Evolutionary conservation across 78 protist genomes (phyloP), one percentile per base, ranked within the genome.

Genomic region (Dictyostelium capitatum): DNA sequence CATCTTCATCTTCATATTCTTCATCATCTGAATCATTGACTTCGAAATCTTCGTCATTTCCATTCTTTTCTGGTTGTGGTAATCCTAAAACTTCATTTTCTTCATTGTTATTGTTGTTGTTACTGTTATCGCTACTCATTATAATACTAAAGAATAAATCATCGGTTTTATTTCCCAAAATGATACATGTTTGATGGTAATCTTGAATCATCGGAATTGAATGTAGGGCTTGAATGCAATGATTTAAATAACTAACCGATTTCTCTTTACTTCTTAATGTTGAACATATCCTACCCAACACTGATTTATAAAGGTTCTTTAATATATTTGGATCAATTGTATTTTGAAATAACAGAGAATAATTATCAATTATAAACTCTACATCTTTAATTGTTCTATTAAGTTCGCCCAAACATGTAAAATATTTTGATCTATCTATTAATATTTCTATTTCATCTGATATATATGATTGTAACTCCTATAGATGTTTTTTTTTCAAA

Each of bases 341-440:
- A 48, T 25, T 48, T 47, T 41, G 28, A 74, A 74, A 74, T 23
- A 74, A 14, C 15, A 41, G 20, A 48, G 10, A 47, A 74, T 74
- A 74, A 47, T 74, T 74, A 17, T 74, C 53, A n/a, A 74, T 25
- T 10, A 74, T 25, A 53, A 74, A 74, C 23, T 74, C 80, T 3
- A 47, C 59, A 47, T 74, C 80, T 25, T 74, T 74, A 20, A 50
- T 15, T 6, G 62, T 41, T 47, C 64, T 74, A 47, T 30, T 43
- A 3, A 74, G 6, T 25, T 74, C 80, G 9, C 59, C 62, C 12
- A 74, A 47, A 23, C 56, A 7, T 12, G 10, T n/a, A 74, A 37
- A 48, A 47, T 74, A 74, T 47, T 74, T 43, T 47, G 80, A 47
- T 65, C 73, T 65, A 28, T 65, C 73, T 25, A 65, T 65, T 65